Conservation (phyloP, 345 rosid genomes). For the Trapa incisa region DNA sequence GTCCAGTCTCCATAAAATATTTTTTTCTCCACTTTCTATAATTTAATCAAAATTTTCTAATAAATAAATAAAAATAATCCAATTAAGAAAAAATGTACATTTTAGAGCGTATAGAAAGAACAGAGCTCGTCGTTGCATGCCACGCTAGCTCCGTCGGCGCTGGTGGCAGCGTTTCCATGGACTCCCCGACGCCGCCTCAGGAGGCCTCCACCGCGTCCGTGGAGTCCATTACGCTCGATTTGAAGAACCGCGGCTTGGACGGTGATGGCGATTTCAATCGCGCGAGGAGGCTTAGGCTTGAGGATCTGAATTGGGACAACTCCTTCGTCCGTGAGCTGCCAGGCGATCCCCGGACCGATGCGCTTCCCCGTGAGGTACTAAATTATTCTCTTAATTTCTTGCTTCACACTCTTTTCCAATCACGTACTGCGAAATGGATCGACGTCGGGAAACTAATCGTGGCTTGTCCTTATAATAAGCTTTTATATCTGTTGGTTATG, state of each 20-base stretch:
- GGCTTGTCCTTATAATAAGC: not conserved
- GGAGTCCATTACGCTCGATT: slow-evolving; percentile 57
- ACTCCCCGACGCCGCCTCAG: slow-evolving; percentile 21
- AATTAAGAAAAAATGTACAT: no score
- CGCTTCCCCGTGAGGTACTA: slow-evolving; percentile 69
- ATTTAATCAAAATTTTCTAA: not conserved
- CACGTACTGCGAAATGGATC: not conserved
- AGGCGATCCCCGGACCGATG: slow-evolving; percentile 60
- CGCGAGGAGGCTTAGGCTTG: slow-evolving; percentile 28
- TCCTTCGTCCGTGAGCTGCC: slow-evolving; percentile 81
- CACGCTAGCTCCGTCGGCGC: slow-evolving; percentile 16
- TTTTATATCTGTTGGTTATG: not conserved
- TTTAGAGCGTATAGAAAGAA: no score
- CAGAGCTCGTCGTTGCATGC: slow-evolving; percentile 19
- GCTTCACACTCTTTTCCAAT: not conserved
- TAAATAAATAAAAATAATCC: no score
- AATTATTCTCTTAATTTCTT: not conserved
- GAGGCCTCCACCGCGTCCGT: slow-evolving; percentile 28
- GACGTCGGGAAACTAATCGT: not conserved
- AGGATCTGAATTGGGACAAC: slow-evolving; percentile 83
- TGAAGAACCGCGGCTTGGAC: slow-evolving; percentile 50
- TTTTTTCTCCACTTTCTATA: not conserved
- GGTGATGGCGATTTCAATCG: slow-evolving; percentile 9
- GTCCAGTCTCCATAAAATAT: not conserved
- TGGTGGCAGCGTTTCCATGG: slow-evolving; percentile 32